A percentile compares a stretch with the other conserved stretches of the same genome.
These are phyloP conservation scores for Xenoacremonium recifei DNA, from an alignment of 2,329 filamentous ascomycete genomes.

Conservation along the genomic window DNA sequence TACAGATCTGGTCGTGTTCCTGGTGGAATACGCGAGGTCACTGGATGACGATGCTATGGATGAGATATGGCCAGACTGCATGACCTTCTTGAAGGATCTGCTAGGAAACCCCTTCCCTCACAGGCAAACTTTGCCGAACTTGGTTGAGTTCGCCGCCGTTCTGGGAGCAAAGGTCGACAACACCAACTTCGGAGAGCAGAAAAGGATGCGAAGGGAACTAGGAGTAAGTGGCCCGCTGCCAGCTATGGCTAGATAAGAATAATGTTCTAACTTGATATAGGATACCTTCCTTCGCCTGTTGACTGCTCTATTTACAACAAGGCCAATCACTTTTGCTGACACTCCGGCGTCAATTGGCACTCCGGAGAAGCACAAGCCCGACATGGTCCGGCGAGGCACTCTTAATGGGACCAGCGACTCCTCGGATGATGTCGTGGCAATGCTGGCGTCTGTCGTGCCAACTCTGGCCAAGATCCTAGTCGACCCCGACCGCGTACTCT, in stretches of 20 bases:
- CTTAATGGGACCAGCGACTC: slow-evolving; percentile 41
- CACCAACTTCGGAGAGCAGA: slow-evolving; percentile 93
- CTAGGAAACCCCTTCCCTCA: slow-evolving; percentile 93
- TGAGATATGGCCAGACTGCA: slow-evolving; percentile 96
- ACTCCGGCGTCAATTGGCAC: slow-evolving; percentile 35
- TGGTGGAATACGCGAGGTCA: slow-evolving; percentile 86
- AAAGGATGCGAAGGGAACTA: slow-evolving; percentile 85
- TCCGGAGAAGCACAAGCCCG: slow-evolving; percentile 37
- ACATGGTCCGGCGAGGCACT: slow-evolving; percentile 37
- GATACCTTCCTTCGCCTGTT: slow-evolving; percentile 86
- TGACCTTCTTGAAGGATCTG: slow-evolving; percentile 84
- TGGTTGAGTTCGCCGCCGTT: slow-evolving; percentile 86
- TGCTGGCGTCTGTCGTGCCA: slow-evolving; percentile 76
- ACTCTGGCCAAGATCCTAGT: slow-evolving; percentile 80
- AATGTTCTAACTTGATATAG: slow-evolving; percentile 43
- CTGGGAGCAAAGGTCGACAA: slow-evolving; percentile 96
- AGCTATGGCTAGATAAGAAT: neutral
- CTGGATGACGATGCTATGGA: slow-evolving; percentile 97
- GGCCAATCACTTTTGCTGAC: slow-evolving; percentile 72
- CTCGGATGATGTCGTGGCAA: slow-evolving; percentile 74
- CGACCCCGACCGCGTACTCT: slow-evolving; percentile 79
- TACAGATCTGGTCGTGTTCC: slow-evolving; percentile 79
- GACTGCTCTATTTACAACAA: slow-evolving; percentile 90
- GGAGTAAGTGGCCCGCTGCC: slow-evolving; percentile 58
- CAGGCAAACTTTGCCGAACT: slow-evolving; percentile 79